phyloP scores from a whole-genome alignment of 2,329 filamentous ascomycete genomes.

The Fusarium beomiforme region DNA sequence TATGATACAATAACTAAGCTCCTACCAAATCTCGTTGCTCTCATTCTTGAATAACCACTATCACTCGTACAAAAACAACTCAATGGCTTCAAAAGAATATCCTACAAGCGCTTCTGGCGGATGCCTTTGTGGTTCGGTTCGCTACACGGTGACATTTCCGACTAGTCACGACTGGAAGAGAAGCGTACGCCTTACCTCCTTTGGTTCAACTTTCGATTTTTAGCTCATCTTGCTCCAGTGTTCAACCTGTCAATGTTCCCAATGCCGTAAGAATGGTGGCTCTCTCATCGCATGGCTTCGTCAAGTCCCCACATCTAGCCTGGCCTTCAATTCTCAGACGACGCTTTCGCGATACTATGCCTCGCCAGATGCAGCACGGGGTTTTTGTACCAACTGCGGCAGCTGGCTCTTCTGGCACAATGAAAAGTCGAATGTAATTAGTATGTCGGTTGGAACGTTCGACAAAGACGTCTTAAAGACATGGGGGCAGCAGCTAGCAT shows the following conservation, averaged over 20 bases:
- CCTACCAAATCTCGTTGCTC: background rate
- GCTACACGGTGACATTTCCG: slow-evolving; percentile 60
- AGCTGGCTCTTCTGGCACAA: slow-evolving; percentile 59
- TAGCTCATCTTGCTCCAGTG: slow-evolving; percentile 44
- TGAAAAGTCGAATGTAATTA: slow-evolving; percentile 43
- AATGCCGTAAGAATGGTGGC: slow-evolving; percentile 64
- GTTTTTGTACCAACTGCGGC: slow-evolving; percentile 61
- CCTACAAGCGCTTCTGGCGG: slow-evolving; percentile 58
- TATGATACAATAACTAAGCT: slow-evolving; percentile 1
- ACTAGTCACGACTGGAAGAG: slow-evolving; percentile 55
- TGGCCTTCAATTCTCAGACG: slow-evolving; percentile 48
- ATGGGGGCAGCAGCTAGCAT: slow-evolving; percentile 53
- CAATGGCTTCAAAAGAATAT: slow-evolving; percentile 39
- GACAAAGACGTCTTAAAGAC: slow-evolving; percentile 55
- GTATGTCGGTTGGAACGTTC: slow-evolving; percentile 55
- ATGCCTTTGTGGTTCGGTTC: slow-evolving; percentile 61
- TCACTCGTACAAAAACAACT: background rate
- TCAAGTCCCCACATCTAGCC: slow-evolving; percentile 46
- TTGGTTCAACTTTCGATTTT: background rate
- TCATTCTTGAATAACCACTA: background rate
- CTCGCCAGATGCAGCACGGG: slow-evolving; percentile 52
- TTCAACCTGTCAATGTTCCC: slow-evolving; percentile 63
- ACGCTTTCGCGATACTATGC: slow-evolving; percentile 54
- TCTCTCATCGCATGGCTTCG: slow-evolving; percentile 57
- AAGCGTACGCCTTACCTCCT: slow-evolving; percentile 39